Conservation (phyloP, 441 rosid genomes). For the Populus hybrid region DNA sequence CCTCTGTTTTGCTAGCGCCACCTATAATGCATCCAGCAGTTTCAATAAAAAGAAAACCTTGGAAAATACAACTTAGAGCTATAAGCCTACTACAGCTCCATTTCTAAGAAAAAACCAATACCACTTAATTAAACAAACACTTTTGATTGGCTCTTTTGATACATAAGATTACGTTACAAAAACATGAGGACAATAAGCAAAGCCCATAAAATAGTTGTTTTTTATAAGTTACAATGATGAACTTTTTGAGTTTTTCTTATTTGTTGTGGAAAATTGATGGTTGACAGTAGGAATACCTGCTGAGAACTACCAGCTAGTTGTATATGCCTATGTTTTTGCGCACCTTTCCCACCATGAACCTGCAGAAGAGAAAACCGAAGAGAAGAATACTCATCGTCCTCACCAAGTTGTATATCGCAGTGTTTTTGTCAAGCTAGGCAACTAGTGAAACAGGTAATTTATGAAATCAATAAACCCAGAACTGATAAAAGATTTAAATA, state of each 20-base stretch:
- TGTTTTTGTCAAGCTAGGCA: not conserved
- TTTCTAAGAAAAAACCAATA: not conserved
- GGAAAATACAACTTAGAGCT: not conserved
- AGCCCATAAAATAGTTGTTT: not conserved
- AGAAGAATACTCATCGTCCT: not conserved
- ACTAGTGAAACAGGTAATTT: not conserved
- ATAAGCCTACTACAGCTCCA: not conserved
- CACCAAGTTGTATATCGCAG: not conserved
- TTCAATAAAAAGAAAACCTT: not conserved
- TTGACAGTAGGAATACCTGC: conserved; percentile 37
- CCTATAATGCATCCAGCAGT: conserved; percentile 24
- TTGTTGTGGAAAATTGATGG: not conserved
- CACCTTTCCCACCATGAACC: conserved; percentile 71
- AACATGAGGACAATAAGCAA: not conserved
- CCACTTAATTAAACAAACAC: not conserved
- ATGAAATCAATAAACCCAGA: not conserved
- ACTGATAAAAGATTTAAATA: not conserved
- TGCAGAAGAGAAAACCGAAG: conserved; percentile 14
- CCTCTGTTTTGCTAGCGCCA: conserved; percentile 64
- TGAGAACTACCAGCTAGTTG: conserved; percentile 60
- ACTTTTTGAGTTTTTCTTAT: not conserved
- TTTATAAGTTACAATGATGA: not conserved
- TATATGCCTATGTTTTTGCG: conserved; percentile 51
- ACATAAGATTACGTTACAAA: not conserved
- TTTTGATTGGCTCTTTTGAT: not conserved